Evolutionary conservation across 495 filamentous ascomycete species (phyloP).

Genomic region (Jackrogersella minutella): DNA sequence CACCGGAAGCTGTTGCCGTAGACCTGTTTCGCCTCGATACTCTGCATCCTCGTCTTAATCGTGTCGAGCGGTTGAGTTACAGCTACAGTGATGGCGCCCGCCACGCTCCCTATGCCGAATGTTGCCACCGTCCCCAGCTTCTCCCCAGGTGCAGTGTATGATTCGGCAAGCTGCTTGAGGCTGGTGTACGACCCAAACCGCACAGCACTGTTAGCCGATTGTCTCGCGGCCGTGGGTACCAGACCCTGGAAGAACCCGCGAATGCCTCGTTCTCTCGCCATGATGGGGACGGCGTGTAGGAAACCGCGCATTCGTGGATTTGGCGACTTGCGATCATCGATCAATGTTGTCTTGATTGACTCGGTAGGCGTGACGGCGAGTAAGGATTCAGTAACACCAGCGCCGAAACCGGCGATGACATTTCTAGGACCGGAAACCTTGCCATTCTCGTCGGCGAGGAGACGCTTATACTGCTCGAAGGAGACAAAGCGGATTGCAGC

Average conservation of each 20-base stretch:
- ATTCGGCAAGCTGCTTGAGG: constrained; percentile 87
- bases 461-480: constrained; percentile 88
- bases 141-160: constrained; percentile 92
- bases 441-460: constrained; percentile 84
- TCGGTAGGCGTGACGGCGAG: constrained; percentile 97
- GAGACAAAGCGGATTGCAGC: constrained; percentile 96
- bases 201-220: constrained; percentile 91
- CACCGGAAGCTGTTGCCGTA: constrained; percentile 93
- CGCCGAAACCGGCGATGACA: constrained; percentile 92
- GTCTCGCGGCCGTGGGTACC: constrained; percentile 90
- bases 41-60: constrained; percentile 98
- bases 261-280: constrained; percentile 84
- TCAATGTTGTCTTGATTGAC: constrained; percentile 97
- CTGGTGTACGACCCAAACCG: constrained; percentile 91
- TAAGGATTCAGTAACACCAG: constrained; percentile 91
- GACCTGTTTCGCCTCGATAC: constrained; percentile 79
- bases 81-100: constrained; percentile 92
- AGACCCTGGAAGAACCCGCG: constrained; percentile 97
- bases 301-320: constrained; percentile 91
- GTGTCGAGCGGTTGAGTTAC: constrained; percentile 93
- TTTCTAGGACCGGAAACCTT: constrained; percentile 90
- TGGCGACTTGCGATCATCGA: constrained; percentile 90
- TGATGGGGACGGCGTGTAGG: constrained; percentile 86
- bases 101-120: constrained; percentile 88
- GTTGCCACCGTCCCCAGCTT: constrained; percentile 90